These are phyloP conservation scores for Penicillium italicum DNA, from an alignment of 2,329 filamentous ascomycete genomes.

Conservation along the genomic window DNA sequence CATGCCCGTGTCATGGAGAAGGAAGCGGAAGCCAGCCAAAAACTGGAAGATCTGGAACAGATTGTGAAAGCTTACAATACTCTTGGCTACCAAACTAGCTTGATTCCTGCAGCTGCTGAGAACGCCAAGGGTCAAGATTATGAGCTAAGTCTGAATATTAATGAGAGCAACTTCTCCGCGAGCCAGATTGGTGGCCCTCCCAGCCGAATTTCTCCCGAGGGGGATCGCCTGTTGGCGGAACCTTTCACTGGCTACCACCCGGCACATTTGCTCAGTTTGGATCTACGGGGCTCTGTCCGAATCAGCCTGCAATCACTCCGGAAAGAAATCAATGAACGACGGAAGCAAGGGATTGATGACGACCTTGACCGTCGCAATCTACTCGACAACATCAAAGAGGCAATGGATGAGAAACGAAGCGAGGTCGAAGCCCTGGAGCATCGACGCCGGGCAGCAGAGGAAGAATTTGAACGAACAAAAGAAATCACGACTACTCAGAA, in stretches of 20 bases:
- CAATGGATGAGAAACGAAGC: constrained; percentile 89
- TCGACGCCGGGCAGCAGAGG: constrained; percentile 78
- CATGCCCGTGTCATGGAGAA: constrained; percentile 80
- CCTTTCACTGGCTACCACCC: constrained; percentile 83
- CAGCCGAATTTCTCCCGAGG: constrained; percentile 48
- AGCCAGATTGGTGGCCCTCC: constrained; percentile 54
- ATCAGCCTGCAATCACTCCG: constrained; percentile 71
- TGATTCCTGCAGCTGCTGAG: constrained; percentile 78
- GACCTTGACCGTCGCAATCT: constrained; percentile 95
- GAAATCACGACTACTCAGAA: constrained; percentile 85
- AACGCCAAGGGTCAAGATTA: constrained; percentile 84
- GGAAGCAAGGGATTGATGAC: constrained; percentile 75
- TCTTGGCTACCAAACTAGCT: constrained; percentile 84
- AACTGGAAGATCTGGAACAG: constrained; percentile 87
- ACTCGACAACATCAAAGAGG: constrained; percentile 91
- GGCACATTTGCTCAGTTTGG: constrained; percentile 80
- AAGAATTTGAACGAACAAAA: constrained; percentile 91
- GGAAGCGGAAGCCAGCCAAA: constrained; percentile 79
- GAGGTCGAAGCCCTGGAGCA: constrained; percentile 92
- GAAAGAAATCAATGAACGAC: constrained; percentile 88
- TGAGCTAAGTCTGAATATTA: constrained; percentile 79
- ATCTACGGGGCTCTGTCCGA: constrained; percentile 79
- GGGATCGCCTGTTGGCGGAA: constrained; percentile 78
- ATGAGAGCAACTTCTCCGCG: constrained; percentile 72
- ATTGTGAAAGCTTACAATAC: constrained; percentile 91